Base-by-base conservation (phyloP, 1,139 yeast genomes). In the Lodderomyces parapsilosis region DNA sequence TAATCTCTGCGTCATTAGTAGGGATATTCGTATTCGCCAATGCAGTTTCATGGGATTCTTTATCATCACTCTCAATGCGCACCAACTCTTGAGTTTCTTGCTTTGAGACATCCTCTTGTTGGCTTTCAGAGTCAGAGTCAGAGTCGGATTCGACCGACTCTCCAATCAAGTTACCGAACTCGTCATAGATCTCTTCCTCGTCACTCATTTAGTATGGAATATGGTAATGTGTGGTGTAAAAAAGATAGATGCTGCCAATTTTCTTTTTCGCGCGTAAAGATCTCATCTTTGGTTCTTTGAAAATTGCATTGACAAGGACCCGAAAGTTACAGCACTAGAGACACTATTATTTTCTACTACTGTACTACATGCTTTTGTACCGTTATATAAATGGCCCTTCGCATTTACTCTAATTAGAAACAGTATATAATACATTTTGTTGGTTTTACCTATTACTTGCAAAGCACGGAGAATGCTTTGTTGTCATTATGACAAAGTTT, bases 121-220 rank as follows among this genome's bases (percentile, higher is more conserved):
- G 20, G 17, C 59, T 51, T 31, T 68, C 79, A 19, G 73, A 73
- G 47, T 72, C 81, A 0, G 80, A 72, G 47, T 66, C 76, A 10
- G 80, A 72, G 47, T 66, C 76, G 9, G 57, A 45, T 38, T 68
- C 66, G 5, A 15, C 33, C 7, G 33, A n/a, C 28, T 66, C 80
- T 4, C 86, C 90, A 24, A 89, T 73, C 38, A 76, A 75, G 58
- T 87, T 86, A 35, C 96, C 96, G 60, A 87, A 81, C 77, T 89
- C 96, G 62, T 88, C 96, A 60, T 84, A 86, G 22, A 78, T 60
- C 47, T 81, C 86, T 35, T 54, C 86, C 36, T 54, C 55, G 23
- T 53, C 53, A 25, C 37, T 35, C 38, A 37, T 37, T 17, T 7
- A 9, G 25, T 23, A n/a, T 23, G 25, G 30, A 24, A n/a, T n/a